A percentile compares a stretch with the other conserved stretches of the same genome.
phyloP scores from a whole-genome alignment of 345 rosid genomes.

The Sisymbrium irio region DNA sequence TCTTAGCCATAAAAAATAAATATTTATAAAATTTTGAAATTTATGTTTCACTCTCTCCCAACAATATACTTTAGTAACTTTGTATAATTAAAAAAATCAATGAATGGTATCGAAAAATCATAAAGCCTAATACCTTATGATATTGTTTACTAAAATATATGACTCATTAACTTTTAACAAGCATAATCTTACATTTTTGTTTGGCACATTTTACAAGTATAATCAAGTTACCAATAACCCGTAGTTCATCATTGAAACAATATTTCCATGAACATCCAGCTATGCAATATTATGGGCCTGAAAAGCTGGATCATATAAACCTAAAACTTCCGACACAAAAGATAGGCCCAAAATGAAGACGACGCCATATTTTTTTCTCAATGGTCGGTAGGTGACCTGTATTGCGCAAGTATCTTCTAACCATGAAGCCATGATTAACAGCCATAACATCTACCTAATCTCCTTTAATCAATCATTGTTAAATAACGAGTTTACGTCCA shows the following conservation, averaged over 20 bases:
- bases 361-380: not conserved
- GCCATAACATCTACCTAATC: conserved; percentile 9
- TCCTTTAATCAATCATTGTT: conserved; percentile 6
- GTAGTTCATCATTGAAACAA: not conserved
- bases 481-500: not conserved
- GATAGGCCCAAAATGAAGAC: not conserved
- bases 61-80: not conserved
- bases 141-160: not conserved
- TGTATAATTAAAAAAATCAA: not conserved
- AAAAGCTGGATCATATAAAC: not conserved
- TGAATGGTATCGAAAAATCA: not conserved
- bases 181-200: not conserved
- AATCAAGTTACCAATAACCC: not conserved
- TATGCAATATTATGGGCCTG: not conserved
- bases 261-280: not conserved
- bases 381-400: conserved; percentile 9
- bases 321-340: not conserved
- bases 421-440: conserved; percentile 2
- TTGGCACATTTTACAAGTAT: no score
- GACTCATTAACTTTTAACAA: not conserved
- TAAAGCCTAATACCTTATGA: no score
- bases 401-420: no score
- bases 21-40: not conserved
- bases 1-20: not conserved
- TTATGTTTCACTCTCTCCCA: not conserved